Percentiles rank a stretch among this genome's conserved stretches.
Evolutionary conservation across 2,329 filamentous ascomycete species (phyloP).

Genomic region (Ophiocordyceps camponoti-rufipedis): DNA sequence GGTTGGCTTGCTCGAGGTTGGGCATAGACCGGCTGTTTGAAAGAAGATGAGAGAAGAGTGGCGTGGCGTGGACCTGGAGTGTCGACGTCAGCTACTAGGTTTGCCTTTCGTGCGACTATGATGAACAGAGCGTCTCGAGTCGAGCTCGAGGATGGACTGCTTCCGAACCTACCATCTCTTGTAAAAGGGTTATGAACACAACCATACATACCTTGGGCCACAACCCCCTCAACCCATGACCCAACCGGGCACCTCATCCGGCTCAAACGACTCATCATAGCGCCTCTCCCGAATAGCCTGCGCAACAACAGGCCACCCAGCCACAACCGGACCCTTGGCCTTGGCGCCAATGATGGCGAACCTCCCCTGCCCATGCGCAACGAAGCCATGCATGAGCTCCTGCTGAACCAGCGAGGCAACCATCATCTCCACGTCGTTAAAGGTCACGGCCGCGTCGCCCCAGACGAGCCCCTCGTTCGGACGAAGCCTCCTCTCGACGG

Average conservation of each 20-base stretch:
- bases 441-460: constrained; percentile 40
- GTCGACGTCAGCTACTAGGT: too few species aligned
- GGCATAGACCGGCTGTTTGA: too few species aligned
- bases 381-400: constrained; percentile 65
- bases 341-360: constrained; percentile 72
- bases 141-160: too few species aligned
- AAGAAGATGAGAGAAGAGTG: too few species aligned
- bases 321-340: constrained; percentile 42
- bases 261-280: constrained; percentile 36
- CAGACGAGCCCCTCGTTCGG: constrained; percentile 43
- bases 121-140: too few species aligned
- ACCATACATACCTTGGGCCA: too few species aligned
- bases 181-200: too few species aligned
- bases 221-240: constrained; percentile 26
- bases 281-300: constrained; percentile 45
- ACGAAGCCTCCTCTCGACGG: constrained; percentile 25
- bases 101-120: too few species aligned
- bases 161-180: too few species aligned
- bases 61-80: too few species aligned
- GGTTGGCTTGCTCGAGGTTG: too few species aligned
- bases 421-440: constrained; percentile 57
- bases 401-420: constrained; percentile 63
- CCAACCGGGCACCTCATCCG: constrained; percentile 61
- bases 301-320: constrained; percentile 63
- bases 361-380: constrained; percentile 56